Percentiles rank a stretch among this genome's conserved stretches.
Conservation (phyloP, 2,329 filamentous ascomycete genomes). For the Phyllosticta citribraziliensis region DNA sequence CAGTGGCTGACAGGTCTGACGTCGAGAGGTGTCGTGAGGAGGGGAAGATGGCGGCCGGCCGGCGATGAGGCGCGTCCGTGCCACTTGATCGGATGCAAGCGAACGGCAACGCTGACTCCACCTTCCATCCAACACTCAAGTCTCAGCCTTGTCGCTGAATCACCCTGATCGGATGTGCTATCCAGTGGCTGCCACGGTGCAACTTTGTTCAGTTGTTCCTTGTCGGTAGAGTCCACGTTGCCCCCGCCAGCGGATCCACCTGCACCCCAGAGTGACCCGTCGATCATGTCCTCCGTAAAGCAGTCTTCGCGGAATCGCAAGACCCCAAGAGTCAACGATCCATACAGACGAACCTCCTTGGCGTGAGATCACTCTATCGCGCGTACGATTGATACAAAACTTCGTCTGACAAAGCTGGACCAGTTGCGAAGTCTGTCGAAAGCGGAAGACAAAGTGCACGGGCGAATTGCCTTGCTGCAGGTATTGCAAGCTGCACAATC, state of each 20-base stretch:
- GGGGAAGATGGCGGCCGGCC: background rate
- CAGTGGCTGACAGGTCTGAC: background rate
- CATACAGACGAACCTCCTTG: conserved; percentile 7
- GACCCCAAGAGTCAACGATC: conserved; percentile 18
- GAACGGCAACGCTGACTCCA: background rate
- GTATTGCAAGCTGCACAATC: conserved; percentile 10
- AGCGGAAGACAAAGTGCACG: conserved; percentile 17
- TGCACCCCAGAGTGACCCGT: background rate
- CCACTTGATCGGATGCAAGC: background rate
- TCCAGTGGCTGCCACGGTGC: background rate
- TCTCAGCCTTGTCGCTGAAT: background rate
- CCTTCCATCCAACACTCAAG: background rate
- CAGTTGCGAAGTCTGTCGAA: conserved; percentile 17
- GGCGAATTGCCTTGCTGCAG: conserved; percentile 14
- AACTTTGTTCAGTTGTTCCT: background rate
- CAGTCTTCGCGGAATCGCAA: background rate
- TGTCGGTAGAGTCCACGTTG: background rate
- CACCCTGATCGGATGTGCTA: conserved; percentile 1
- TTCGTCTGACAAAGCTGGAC: background rate
- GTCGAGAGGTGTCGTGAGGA: background rate
- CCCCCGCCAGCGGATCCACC: conserved; percentile 3
- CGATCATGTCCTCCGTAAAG: conserved; percentile 5
- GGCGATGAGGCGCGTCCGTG: background rate
- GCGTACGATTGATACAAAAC: background rate
- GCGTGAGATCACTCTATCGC: background rate